A percentile compares a stretch with the other conserved stretches of the same genome.
phyloP scores from a whole-genome alignment of 116 monocot species.

The Posidonia oceanica region DNA sequence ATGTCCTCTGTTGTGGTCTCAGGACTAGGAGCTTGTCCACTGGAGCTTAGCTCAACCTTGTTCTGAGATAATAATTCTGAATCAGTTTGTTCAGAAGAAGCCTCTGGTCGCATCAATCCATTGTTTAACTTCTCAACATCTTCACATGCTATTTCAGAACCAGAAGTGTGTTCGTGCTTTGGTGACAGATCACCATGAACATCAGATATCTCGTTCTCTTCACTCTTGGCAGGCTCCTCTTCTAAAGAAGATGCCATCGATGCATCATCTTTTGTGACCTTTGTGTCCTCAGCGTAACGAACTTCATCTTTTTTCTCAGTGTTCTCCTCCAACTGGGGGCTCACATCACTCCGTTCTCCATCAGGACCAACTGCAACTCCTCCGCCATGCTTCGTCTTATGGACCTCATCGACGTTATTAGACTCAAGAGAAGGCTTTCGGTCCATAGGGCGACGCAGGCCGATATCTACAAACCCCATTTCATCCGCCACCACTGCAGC shows the following conservation, averaged over 20 bases:
- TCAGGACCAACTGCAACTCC: not conserved
- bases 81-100: not conserved
- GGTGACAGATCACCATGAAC: not conserved
- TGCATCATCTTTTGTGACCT: not conserved
- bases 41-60: not conserved
- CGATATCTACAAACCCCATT: slow-evolving; percentile 9
- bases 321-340: not conserved
- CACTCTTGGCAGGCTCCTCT: not conserved
- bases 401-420: not conserved
- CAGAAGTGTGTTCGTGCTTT: not conserved
- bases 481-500: slow-evolving; percentile 17
- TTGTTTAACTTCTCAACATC: not conserved
- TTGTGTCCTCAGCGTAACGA: not conserved
- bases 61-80: slow-evolving; percentile 1
- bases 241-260: not conserved
- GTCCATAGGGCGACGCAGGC: not conserved
- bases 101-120: not conserved
- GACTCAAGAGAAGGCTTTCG: not conserved
- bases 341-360: slow-evolving; percentile 2
- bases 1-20: not conserved
- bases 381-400: slow-evolving; percentile 2
- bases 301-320: not conserved
- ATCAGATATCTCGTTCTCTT: not conserved
- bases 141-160: not conserved
- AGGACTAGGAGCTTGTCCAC: not conserved